A percentile compares a stretch with the other conserved stretches of the same genome.
Conservation (phyloP, 1,284 basidiomycete species). For the Austropuccinia psidii region DNA sequence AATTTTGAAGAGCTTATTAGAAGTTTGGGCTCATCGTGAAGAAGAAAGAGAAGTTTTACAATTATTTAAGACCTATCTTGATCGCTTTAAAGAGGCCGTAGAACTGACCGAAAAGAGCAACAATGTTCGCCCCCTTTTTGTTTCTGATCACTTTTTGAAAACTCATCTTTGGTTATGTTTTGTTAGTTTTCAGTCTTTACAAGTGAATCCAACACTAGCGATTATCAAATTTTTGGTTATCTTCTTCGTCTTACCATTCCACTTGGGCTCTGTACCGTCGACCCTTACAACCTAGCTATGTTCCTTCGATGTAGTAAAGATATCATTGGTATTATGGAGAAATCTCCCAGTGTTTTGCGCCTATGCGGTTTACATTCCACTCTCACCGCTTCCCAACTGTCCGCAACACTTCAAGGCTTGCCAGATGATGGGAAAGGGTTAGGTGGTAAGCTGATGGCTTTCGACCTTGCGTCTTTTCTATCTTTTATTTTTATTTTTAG, state of each 20-base stretch:
- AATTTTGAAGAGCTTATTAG: slow-evolving; percentile 22
- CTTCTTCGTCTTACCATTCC: slow-evolving; percentile 26
- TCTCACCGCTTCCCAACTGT: slow-evolving; percentile 14
- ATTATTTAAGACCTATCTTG: slow-evolving; percentile 27
- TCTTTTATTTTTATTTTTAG: background rate
- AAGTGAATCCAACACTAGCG: slow-evolving; percentile 2
- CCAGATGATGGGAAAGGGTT: slow-evolving; percentile 36
- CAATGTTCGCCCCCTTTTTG: background rate
- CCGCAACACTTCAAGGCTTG: slow-evolving; percentile 25
- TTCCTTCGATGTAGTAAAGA: slow-evolving; percentile 34
- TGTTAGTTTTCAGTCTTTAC: background rate
- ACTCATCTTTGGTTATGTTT: background rate
- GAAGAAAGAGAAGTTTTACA: slow-evolving; percentile 36
- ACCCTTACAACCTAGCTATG: slow-evolving; percentile 31
- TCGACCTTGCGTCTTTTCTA: background rate
- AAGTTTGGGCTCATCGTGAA: slow-evolving; percentile 31
- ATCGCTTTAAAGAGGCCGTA: slow-evolving; percentile 30
- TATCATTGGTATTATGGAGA: slow-evolving; percentile 28
- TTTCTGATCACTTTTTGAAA: background rate
- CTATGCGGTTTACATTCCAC: slow-evolving; percentile 21
- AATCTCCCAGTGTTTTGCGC: slow-evolving; percentile 13
- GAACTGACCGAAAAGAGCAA: slow-evolving; percentile 20
- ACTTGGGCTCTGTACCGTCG: slow-evolving; percentile 34
- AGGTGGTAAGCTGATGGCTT: slow-evolving; percentile 1
- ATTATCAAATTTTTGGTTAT: slow-evolving; percentile 30